phyloP scores from a whole-genome alignment of 352 stramenopile species.

The Pythium biforme region DNA sequence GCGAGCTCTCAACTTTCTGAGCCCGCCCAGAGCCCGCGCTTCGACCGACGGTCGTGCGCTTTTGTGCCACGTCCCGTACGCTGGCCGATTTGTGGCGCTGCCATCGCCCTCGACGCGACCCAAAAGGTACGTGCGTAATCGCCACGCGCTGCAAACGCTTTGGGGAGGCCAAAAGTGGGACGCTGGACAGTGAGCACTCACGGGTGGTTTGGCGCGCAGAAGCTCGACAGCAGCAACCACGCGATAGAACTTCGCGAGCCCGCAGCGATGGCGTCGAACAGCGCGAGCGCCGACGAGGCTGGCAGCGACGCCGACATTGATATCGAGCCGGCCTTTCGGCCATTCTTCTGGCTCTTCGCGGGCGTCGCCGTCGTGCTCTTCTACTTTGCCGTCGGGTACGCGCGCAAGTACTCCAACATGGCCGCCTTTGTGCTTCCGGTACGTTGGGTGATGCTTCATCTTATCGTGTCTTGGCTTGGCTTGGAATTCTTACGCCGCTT shows the following conservation, averaged over 20 bases:
- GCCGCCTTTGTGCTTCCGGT: conserved; percentile 79
- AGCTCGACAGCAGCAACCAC: not conserved
- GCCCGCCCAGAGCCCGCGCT: conserved; percentile 8
- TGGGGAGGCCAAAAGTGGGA: not conserved
- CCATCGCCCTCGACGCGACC: not conserved
- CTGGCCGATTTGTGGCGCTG: conserved; percentile 10
- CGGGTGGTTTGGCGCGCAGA: not conserved
- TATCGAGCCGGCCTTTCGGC: conserved; percentile 47
- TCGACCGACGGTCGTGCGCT: not conserved
- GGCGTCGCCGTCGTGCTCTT: conserved; percentile 59
- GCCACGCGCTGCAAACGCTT: not conserved
- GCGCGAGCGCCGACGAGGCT: not conserved
- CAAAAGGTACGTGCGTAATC: not conserved
- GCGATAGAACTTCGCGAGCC: not conserved
- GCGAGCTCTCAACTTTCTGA: conserved; percentile 5
- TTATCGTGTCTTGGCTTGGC: too few species aligned
- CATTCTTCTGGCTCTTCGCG: conserved; percentile 76
- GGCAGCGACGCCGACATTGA: conserved; percentile 33
- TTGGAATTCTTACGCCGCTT: not conserved
- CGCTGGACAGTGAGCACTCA: not conserved
- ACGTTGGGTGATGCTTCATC: too few species aligned
- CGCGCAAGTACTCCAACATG: conserved; percentile 68
- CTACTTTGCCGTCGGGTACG: conserved; percentile 72
- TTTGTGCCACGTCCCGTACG: conserved; percentile 4
- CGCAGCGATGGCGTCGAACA: conserved; percentile 5